Percentiles rank a stretch among this genome's conserved stretches.
These are phyloP conservation scores for Persicaria tinctoria DNA, from an alignment of 148 eudicot genomes.

Conservation along the genomic window DNA sequence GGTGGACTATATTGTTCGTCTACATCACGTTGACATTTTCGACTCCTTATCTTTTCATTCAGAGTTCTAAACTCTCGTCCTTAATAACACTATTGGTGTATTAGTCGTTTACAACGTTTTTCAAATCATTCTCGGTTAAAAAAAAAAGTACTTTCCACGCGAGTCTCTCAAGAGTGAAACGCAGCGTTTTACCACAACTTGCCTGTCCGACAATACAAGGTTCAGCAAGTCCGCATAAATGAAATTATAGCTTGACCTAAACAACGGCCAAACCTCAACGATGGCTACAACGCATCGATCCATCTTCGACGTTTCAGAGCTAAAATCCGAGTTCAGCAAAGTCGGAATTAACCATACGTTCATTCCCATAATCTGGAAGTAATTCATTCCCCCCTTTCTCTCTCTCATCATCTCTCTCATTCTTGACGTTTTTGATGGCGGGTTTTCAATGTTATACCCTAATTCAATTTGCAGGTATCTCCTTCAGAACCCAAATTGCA, in stretches of 20 bases:
- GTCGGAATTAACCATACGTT: constrained; percentile 64
- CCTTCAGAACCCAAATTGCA: constrained; percentile 56
- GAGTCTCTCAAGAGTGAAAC: too few species aligned
- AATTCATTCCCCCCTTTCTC: constrained; percentile 9
- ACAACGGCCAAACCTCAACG: not conserved
- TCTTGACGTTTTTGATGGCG: not conserved
- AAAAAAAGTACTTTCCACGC: too few species aligned
- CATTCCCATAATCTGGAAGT: constrained; percentile 89
- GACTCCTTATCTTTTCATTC: too few species aligned
- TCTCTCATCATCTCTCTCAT: constrained; percentile 1
- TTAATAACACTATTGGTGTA: too few species aligned
- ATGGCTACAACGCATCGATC: constrained; percentile 45
- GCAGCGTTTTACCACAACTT: too few species aligned
- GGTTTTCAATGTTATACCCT: not conserved
- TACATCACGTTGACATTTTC: too few species aligned
- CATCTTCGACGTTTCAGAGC: constrained; percentile 50
- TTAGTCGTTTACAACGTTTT: too few species aligned
- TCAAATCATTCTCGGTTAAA: too few species aligned
- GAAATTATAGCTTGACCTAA: constrained; percentile 6
- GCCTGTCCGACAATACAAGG: too few species aligned
- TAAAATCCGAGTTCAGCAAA: constrained; percentile 55
- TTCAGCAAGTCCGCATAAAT: not conserved
- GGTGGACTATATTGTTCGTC: too few species aligned
- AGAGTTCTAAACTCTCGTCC: too few species aligned
- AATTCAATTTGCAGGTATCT: constrained; percentile 36